These are phyloP conservation scores for Boletales sp. DNA, from an alignment of 768 basidiomycete species.

Conservation along the genomic window DNA sequence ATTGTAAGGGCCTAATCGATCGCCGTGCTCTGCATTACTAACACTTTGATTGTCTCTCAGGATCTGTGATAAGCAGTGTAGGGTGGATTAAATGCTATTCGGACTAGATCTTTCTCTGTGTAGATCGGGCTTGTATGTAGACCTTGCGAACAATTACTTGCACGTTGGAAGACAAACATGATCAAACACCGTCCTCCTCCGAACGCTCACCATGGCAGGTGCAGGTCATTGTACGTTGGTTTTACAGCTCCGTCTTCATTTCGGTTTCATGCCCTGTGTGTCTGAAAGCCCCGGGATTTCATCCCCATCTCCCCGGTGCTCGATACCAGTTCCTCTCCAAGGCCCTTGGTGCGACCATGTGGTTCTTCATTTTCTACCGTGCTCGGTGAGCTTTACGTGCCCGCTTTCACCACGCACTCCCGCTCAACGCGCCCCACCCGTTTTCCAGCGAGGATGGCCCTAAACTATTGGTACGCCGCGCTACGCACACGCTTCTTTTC, in stretches of 20 bases:
- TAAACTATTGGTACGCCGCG: conserved; percentile 57
- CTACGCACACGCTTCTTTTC: neutral
- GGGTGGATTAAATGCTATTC: neutral
- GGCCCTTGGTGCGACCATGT: conserved; percentile 89
- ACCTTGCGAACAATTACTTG: neutral
- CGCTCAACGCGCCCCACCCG: too few species aligned
- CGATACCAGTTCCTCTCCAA: conserved; percentile 78
- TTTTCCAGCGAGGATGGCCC: conserved; percentile 65
- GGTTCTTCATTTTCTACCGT: conserved; percentile 99
- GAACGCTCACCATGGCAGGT: conserved; percentile 32
- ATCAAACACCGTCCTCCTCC: conserved; percentile 20
- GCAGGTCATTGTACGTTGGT: conserved; percentile 24
- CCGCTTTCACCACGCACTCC: neutral
- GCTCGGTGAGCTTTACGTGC: conserved; percentile 61
- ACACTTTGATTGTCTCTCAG: neutral
- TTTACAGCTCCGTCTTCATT: neutral
- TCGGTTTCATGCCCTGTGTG: neutral
- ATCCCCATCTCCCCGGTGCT: conserved; percentile 81
- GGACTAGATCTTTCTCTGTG: neutral
- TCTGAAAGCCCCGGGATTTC: conserved; percentile 66
- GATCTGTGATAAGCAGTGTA: conserved; percentile 3
- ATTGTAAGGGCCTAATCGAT: conserved; percentile 37
- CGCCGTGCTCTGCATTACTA: neutral
- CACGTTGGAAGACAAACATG: conserved; percentile 16
- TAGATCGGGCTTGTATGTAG: neutral